Percentiles rank a stretch among this genome's conserved stretches.
Evolutionary conservation across 768 basidiomycete genomes (phyloP).

Genomic region (Trametes gibbosa): DNA sequence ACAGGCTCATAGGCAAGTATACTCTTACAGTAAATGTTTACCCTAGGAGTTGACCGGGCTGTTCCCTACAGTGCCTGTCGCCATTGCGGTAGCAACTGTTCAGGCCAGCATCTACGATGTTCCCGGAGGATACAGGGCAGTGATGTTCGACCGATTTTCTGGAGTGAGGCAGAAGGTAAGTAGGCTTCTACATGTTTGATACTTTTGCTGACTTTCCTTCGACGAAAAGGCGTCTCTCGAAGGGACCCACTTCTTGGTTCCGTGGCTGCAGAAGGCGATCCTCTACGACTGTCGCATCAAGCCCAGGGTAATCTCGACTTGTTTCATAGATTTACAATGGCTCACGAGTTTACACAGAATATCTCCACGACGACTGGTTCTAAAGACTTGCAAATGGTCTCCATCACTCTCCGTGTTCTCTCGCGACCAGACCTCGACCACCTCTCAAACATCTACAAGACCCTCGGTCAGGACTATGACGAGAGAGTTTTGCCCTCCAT

Average conservation of each 20-base stretch:
- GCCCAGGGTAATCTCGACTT: conserved; percentile 60
- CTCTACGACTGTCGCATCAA: conserved; percentile 98
- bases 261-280: conserved; percentile 95
- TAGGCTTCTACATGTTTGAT: not conserved
- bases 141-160: conserved; percentile 97
- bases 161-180: conserved; percentile 81
- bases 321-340: not conserved
- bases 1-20: conserved; percentile 47
- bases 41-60: conserved; percentile 28
- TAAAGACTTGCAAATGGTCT: conserved; percentile 98
- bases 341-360: conserved; percentile 51
- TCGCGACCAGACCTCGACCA: conserved; percentile 89
- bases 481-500: conserved; percentile 97
- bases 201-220: not conserved
- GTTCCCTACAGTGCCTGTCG: conserved; percentile 70
- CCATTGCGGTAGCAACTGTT: conserved; percentile 41
- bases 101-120: conserved; percentile 60
- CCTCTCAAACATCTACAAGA: conserved; percentile 92
- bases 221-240: conserved; percentile 72
- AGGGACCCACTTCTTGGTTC: conserved; percentile 94
- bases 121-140: conserved; percentile 84
- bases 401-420: conserved; percentile 92
- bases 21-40: not conserved
- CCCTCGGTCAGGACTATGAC: conserved; percentile 93
- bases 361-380: conserved; percentile 99